phyloP scores from a whole-genome alignment of 768 basidiomycete species.

The Mycena filopes region DNA sequence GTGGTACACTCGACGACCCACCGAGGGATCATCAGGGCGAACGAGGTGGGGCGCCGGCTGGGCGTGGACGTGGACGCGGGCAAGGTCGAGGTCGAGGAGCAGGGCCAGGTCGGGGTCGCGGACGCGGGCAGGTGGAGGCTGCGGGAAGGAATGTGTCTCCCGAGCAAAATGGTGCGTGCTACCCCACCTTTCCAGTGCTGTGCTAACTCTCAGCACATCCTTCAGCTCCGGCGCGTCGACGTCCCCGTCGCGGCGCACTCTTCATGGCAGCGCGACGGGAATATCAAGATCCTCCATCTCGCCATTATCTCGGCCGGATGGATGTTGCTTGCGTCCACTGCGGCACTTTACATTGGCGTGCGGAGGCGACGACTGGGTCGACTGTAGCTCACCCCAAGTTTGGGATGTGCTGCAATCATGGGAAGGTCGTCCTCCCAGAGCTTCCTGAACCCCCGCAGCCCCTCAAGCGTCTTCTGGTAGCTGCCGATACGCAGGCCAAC shows the following conservation, averaged over 20 bases:
- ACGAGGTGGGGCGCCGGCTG: no score
- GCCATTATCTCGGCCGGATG: conserved; percentile 25
- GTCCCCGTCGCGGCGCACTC: not conserved
- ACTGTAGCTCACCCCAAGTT: conserved; percentile 23
- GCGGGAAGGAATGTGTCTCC: no score
- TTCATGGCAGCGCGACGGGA: not conserved
- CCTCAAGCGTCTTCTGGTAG: not conserved
- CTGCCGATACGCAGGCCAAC: not conserved
- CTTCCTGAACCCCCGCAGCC: not conserved
- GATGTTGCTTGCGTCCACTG: conserved; percentile 26
- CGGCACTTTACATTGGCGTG: conserved; percentile 31
- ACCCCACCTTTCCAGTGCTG: no score
- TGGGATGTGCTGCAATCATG: conserved; percentile 27
- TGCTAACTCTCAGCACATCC: no score
- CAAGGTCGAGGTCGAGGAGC: no score
- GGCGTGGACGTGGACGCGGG: no score
- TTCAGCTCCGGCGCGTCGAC: no score
- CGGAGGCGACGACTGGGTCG: not conserved
- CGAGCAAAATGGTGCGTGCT: no score
- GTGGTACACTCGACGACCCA: no score
- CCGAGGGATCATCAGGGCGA: no score
- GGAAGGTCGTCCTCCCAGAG: not conserved
- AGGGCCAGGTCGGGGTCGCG: no score
- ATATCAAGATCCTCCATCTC: not conserved
- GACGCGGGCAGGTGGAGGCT: no score